Evolutionary conservation across 2,329 filamentous ascomycete species (phyloP).

Genomic region (Clonostachys solani): DNA sequence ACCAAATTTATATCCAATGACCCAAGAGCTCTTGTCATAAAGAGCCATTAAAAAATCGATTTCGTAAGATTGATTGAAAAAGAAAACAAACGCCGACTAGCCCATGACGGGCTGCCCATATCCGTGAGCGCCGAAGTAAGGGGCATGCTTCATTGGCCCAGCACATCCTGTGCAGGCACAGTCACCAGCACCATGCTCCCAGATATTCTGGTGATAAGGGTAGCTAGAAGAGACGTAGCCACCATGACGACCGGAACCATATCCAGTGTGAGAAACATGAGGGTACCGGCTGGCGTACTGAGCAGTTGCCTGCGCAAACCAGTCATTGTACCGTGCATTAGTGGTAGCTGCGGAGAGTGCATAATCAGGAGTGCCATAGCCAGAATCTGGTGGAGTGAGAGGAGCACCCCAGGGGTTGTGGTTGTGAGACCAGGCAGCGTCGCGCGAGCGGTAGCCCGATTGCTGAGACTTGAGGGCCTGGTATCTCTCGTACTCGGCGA

Average conservation of each 20-base stretch:
- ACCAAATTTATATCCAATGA: conserved; percentile 18
- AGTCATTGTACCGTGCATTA: conserved; percentile 54
- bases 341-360: conserved; percentile 48
- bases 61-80: conserved; percentile 1
- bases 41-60: conserved; percentile 11
- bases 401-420: conserved; percentile 43
- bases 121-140: conserved; percentile 42
- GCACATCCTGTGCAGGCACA: conserved; percentile 45
- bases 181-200: conserved; percentile 46
- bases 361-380: conserved; percentile 58
- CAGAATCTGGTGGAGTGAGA: conserved; percentile 56
- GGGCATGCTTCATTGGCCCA: conserved; percentile 36
- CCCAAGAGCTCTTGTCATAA: neutral
- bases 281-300: conserved; percentile 41
- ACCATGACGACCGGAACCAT: conserved; percentile 33
- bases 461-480: conserved; percentile 38
- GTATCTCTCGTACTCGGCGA: conserved; percentile 47
- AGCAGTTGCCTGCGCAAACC: conserved; percentile 41
- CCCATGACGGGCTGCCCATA: conserved; percentile 55
- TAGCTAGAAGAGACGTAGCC: conserved; percentile 34
- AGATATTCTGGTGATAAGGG: conserved; percentile 37
- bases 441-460: conserved; percentile 35
- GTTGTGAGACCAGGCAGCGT: conserved; percentile 28
- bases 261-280: conserved; percentile 33
- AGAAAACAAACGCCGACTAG: conserved; percentile 22